Base-by-base conservation (phyloP, 345 rosid genomes). In the Eucalyptus tenuipes region DNA sequence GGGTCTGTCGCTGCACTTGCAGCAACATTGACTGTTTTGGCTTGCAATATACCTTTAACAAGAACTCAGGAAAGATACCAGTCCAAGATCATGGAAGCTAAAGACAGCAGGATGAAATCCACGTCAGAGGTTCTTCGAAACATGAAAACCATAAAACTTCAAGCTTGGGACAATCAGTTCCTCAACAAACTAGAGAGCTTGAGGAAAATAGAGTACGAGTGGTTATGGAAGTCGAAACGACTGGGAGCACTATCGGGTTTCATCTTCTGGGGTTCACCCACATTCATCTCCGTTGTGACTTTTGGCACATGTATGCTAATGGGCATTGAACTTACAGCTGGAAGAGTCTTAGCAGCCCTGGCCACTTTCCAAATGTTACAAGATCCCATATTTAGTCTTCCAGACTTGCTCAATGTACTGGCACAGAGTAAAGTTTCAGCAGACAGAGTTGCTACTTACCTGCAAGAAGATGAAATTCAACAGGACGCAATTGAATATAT, bases 351-450 rank as follows among this genome's bases (percentile, higher is more conserved):
- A 66, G 93, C 99, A 12, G 99, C 99, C 84, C 90, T 96, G 90
- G 99, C 99, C 86, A 97, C 99, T 22, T 97, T 97, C 91, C 94
- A 96, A 50, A 97, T 97, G 98, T 89, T 97, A 57, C 99, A 96
- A 91, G 96, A 94, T 87, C 99, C 98, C 27, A 95, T 97, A 53
- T 96, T 94, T 80, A 94, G 86, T 92, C 94, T 97, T 85, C 99
- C 99, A 49, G 99, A 97, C 91, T 91, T 97, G 84, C 96, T 97
- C 85, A 92, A 94, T 45, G 95, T 91, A 48, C 92, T 97, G 40
- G 99, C 96, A 55, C 98, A 96, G 86, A 93, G 95, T 42, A 97
- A 95, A 90, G 99, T 97, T 85, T 97, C 99, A 29, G 95, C 92
- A 8, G 99, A 97, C 91, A 93, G 99, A 92, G 88, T 96, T 80